phyloP scores from a whole-genome alignment of 1,139 yeast species.

The Protomyces arabidopsidicola region DNA sequence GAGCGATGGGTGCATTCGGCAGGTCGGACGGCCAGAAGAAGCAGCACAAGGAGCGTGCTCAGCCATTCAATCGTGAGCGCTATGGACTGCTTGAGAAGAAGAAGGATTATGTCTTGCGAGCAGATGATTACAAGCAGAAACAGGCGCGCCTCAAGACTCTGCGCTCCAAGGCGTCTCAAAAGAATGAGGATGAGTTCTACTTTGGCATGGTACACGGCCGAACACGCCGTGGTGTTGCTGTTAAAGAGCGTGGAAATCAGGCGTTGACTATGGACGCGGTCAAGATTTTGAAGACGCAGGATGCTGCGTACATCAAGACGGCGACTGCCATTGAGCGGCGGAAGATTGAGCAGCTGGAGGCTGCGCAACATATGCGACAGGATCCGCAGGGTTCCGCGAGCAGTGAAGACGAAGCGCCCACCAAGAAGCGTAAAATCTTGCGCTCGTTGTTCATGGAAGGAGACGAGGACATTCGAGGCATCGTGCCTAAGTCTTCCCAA shows the following conservation, averaged over 20 bases:
- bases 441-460: background rate
- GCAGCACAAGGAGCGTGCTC: conserved; percentile 80
- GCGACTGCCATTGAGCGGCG: conserved; percentile 63
- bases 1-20: conserved; percentile 20
- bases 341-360: conserved; percentile 58
- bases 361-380: conserved; percentile 40
- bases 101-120: conserved; percentile 84
- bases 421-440: background rate
- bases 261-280: conserved; percentile 64
- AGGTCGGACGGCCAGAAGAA: conserved; percentile 25
- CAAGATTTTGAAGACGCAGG: conserved; percentile 80
- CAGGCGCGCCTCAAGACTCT: conserved; percentile 77
- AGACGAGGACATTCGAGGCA: conserved; percentile 60
- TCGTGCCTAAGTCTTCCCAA: conserved; percentile 37
- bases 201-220: conserved; percentile 76
- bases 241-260: conserved; percentile 50
- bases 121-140: conserved; percentile 82
- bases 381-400: background rate
- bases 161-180: conserved; percentile 61
- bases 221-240: conserved; percentile 67
- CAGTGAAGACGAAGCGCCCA: background rate
- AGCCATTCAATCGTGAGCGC: conserved; percentile 64
- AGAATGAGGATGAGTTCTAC: conserved; percentile 91
- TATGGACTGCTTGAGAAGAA: conserved; percentile 89
- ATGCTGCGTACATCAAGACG: conserved; percentile 76